Percentiles rank a stretch among this genome's conserved stretches.
These are phyloP conservation scores for Apium graveolens DNA, from an alignment of 129 eudicot species.

Conservation along the genomic window DNA sequence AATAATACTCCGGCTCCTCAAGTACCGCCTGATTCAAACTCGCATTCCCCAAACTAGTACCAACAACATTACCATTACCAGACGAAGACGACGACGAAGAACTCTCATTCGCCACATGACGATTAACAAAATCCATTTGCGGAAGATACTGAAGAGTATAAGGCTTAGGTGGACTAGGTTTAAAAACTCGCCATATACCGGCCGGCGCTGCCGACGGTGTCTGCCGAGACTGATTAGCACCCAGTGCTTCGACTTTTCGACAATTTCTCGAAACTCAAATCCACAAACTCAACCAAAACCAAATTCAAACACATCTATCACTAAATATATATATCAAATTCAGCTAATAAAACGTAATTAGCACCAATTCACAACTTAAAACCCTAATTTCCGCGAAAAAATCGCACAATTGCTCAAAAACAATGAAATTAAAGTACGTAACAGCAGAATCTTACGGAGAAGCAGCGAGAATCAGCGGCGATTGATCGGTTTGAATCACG, in stretches of 20 bases:
- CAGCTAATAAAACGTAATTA: background rate
- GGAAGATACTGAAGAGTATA: conserved; percentile 72
- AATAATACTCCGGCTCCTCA: conserved; percentile 86
- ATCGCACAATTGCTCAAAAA: background rate
- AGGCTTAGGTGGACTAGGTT: conserved; percentile 55
- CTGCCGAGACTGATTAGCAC: conserved; percentile 98
- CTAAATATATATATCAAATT: background rate
- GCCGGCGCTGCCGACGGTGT: conserved; percentile 72
- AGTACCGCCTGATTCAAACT: conserved; percentile 23
- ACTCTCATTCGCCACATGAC: conserved; percentile 38
- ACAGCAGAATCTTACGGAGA: background rate
- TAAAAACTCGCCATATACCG: conserved; percentile 65
- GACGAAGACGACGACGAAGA: conserved; percentile 26
- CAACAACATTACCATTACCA: conserved; percentile 20
- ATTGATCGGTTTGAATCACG: background rate
- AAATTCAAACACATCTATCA: background rate
- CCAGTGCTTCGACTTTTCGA: conserved; percentile 56
- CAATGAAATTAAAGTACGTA: background rate
- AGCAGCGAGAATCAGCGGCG: background rate
- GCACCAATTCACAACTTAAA: background rate
- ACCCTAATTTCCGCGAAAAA: background rate
- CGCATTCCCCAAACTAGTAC: conserved; percentile 26
- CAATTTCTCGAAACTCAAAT: background rate
- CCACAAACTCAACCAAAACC: background rate
- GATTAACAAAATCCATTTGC: conserved; percentile 81